Evolutionary conservation across 805 yeast genomes (phyloP), one percentile per base, ranked within the genome.

Genomic region (Candida coquimbonensis): DNA sequence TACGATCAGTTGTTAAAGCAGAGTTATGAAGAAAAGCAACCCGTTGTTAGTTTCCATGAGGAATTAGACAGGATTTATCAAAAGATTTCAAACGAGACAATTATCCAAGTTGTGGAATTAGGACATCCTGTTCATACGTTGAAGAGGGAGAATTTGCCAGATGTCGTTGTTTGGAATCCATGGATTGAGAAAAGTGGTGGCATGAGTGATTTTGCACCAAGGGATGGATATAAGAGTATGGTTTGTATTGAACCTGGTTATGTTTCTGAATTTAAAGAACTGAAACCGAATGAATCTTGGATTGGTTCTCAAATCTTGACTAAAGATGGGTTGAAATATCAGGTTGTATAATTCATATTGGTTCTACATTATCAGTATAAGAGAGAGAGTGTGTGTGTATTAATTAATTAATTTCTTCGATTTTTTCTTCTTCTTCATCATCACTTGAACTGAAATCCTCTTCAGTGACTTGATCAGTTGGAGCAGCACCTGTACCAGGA

Each of bases 81-180:
- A 56, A 68, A 75, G 16, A 79, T 87, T 34, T 68, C 75, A 24
- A 65, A 68, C 21, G 68, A 66, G 6, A 81, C 81, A 57, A 50
- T 73, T 7, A 68, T 87, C 36, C 88, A 83, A 59, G 81, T 90
- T 43, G 79, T 83, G 40, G 81, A 78, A 48, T 73, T 75, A 46
- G 93, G 91, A 39, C 74, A 78, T 51, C 90, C 87, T 8, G 63
- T 80, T 41, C 83, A 83, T 61, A 80, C 85, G 37, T 64, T 91
- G 33, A 70, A 76, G 44, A 74, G 95, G 59, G 67, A 67, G 14
- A 82, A 82, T 55, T 69, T 87, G 37, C 74, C 71, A 32, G 85
- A 80, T 52, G 68, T 75, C 33, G 98, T 93, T 41, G 97, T 93
- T 45, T 93, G 99, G 99, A 93, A 93, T 65, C 99, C 99, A 34